Evolutionary conservation across 192 early-diverging fungal genomes (phyloP).

Genomic region (Coemansia sp.): DNA sequence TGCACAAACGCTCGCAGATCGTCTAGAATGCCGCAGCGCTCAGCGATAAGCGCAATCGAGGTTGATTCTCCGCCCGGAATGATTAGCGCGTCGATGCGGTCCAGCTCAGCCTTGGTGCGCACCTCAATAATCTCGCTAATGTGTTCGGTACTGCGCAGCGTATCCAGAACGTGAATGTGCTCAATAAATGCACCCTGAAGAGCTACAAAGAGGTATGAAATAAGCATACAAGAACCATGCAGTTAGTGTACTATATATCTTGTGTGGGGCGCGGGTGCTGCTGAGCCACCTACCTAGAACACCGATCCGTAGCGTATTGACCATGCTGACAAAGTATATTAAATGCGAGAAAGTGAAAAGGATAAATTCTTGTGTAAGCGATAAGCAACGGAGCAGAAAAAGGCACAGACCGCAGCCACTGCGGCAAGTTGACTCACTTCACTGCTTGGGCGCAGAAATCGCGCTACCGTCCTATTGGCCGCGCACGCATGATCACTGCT

Average conservation of each 20-base stretch:
- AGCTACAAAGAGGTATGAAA: constrained; percentile 46
- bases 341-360: not conserved
- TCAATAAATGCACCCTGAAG: constrained; percentile 96
- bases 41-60: constrained; percentile 89
- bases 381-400: constrained; percentile 5
- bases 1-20: constrained; percentile 76
- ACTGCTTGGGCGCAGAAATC: not conserved
- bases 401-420: not conserved
- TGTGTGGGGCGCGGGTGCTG: not conserved
- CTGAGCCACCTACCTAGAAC: constrained; percentile 33
- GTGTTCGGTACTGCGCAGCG: constrained; percentile 60
- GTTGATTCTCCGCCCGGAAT: constrained; percentile 96
- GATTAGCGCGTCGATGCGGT: constrained; percentile 79
- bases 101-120: constrained; percentile 70
- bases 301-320: constrained; percentile 36
- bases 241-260: not conserved
- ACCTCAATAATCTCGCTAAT: constrained; percentile 53
- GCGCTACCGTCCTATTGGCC: not conserved
- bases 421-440: not conserved
- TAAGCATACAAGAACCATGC: not conserved
- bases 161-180: constrained; percentile 80
- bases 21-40: constrained; percentile 78
- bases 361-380: not conserved
- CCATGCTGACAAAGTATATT: constrained; percentile 19
- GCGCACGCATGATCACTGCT: not conserved